Base-by-base conservation (phyloP, 805 yeast genomes). In the Saccharomycopsis capsularis region DNA sequence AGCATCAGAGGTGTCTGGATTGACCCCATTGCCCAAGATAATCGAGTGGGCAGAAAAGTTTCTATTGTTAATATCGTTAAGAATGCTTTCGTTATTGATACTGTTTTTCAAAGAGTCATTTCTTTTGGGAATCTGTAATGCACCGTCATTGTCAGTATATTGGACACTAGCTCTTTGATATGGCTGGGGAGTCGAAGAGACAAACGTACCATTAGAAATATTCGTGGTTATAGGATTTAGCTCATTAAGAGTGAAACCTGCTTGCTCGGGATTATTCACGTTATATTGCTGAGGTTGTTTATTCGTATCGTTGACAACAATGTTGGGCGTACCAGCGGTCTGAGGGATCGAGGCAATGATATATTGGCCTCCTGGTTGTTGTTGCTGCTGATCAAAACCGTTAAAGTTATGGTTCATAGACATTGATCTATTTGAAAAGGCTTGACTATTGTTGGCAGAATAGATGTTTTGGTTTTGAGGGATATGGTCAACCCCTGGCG, bases 281-380 rank as follows among this genome's bases (percentile, higher is more conserved):
- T n/a, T n/a, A 3, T 25, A 32, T 23, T 41, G 44, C 37, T 41
- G 44, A 25, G 44, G 44, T 6, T 29, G 36, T 40, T 40, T 30
- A 22, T 15, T 24, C n/a, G n/a, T n/a, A 15, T 40, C n/a, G 9
- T 22, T 29, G 32, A 29, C 32, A 29, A 29, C 13, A 13, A 29
- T 29, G 32, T 29, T 29, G 13, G 32, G 32, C 11, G 32, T 29
- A 13, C 13, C 11, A 13, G 32, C 13, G 32, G 11, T 13, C 6
- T 34, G 18, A 9, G 21, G 7, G 16, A n/a, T 11, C 23, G 29
- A n/a, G 16, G 42, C 7, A 13, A 39, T 22, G 19, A 39, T 22
- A 39, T 22, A 39, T 22, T 22, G 42, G 7, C 42, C 42, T 11
- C 21, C 21, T 36, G 22, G 22, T 15, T 9, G 16, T 24, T 29